Conservation (phyloP, 164 flowering plant species). For the Brasenia schreberi region DNA sequence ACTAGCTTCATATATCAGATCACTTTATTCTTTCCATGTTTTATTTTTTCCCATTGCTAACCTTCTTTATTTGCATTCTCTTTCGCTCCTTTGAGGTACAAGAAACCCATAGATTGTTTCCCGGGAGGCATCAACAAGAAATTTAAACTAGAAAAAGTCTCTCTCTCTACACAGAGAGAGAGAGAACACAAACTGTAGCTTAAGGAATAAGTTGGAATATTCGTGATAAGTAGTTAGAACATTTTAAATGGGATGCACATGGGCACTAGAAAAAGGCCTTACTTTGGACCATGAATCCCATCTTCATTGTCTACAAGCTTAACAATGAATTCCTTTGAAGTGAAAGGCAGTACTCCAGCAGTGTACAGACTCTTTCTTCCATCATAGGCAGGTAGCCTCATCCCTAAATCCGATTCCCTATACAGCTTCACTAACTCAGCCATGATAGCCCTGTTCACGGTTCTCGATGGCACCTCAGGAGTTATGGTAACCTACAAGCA, state of each 20-base stretch:
- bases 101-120: no score
- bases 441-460: slow-evolving; percentile 36
- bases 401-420: slow-evolving; percentile 31
- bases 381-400: slow-evolving; percentile 48
- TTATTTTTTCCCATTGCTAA: no score
- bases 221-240: no score
- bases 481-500: slow-evolving; percentile 30
- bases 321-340: slow-evolving; percentile 31
- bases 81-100: no score
- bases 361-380: slow-evolving; percentile 42
- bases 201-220: no score
- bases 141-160: slow-evolving; percentile 23
- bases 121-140: no score
- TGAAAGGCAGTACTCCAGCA: slow-evolving; percentile 40
- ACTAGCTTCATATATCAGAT: no score
- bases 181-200: slow-evolving; percentile 3
- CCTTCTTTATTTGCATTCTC: no score
- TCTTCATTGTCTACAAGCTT: slow-evolving; percentile 23
- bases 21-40: no score
- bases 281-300: slow-evolving; percentile 13
- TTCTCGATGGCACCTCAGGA: slow-evolving; percentile 27
- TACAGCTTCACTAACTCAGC: slow-evolving; percentile 28
- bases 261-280: not conserved
- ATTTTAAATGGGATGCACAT: no score
- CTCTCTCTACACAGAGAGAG: slow-evolving; percentile 13